phyloP scores from a whole-genome alignment of 2,329 filamentous ascomycete species.

The Venturia asperata region DNA sequence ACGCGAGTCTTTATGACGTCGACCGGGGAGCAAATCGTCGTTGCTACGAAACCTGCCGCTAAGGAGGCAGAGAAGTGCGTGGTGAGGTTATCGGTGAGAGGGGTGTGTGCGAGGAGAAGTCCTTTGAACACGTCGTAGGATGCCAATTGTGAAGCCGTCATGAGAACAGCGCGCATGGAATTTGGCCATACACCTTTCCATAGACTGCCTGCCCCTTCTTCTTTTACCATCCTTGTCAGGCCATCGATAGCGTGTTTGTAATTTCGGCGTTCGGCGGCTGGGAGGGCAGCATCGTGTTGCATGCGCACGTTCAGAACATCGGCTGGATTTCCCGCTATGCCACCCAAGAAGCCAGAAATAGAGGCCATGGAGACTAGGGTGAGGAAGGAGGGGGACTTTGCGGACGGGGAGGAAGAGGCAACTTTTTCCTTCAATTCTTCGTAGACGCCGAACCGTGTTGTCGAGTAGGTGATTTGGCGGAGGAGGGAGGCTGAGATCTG shows the following conservation, averaged over 20 bases:
- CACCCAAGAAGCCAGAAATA: slow-evolving; percentile 78
- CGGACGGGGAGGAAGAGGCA: slow-evolving; percentile 38
- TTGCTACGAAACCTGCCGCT: slow-evolving; percentile 73
- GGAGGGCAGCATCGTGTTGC: slow-evolving; percentile 84
- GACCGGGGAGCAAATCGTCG: slow-evolving; percentile 75
- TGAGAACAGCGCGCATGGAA: slow-evolving; percentile 70
- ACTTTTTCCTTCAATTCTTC: slow-evolving; percentile 77
- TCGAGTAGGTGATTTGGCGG: slow-evolving; percentile 89
- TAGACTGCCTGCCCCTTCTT: slow-evolving; percentile 68
- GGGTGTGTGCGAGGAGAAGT: slow-evolving; percentile 57
- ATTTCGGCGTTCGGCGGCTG: slow-evolving; percentile 65
- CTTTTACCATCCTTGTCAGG: slow-evolving; percentile 74
- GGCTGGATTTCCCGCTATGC: slow-evolving; percentile 84
- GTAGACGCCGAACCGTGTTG: slow-evolving; percentile 93
- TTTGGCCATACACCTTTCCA: slow-evolving; percentile 86
- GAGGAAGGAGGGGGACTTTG: slow-evolving; percentile 55
- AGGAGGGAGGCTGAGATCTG: slow-evolving; percentile 82
- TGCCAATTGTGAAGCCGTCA: slow-evolving; percentile 79
- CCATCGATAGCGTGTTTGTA: slow-evolving; percentile 88
- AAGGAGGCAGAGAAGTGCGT: slow-evolving; percentile 75
- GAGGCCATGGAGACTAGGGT: slow-evolving; percentile 78
- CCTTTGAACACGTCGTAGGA: slow-evolving; percentile 79
- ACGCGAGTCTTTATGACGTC: slow-evolving; percentile 86
- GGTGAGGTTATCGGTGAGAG: slow-evolving; percentile 58
- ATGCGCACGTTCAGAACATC: slow-evolving; percentile 97